These are phyloP conservation scores for Cubamyces lactineus DNA, from an alignment of 768 basidiomycete genomes.

Conservation along the genomic window DNA sequence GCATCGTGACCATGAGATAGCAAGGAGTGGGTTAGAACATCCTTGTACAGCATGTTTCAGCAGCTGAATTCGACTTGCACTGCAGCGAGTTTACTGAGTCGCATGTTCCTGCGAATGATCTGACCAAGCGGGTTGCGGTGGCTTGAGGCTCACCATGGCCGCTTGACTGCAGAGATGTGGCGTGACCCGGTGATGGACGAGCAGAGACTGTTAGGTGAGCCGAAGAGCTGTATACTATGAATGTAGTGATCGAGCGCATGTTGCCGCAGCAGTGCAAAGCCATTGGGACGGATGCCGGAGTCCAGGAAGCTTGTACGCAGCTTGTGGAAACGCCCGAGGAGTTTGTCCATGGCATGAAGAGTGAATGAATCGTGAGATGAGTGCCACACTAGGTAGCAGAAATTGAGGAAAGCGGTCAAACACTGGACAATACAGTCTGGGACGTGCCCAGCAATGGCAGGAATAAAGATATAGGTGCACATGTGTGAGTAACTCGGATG, in stretches of 20 bases:
- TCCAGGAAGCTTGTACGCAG: conserved; percentile 18
- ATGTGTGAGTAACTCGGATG: conserved; percentile 1
- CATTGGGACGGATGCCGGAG: conserved; percentile 16
- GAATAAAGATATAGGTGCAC: conserved; percentile 24
- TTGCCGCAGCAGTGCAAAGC: conserved; percentile 30
- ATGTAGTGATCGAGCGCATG: conserved; percentile 34
- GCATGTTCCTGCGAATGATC: conserved; percentile 27
- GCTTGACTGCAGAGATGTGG: conserved; percentile 29
- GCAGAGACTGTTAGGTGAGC: conserved; percentile 29
- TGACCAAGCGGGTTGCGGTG: conserved; percentile 24
- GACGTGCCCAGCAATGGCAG: conserved; percentile 12
- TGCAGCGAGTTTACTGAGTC: conserved; percentile 16
- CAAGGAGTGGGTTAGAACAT: not conserved
- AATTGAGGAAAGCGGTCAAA: conserved; percentile 24
- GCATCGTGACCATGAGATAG: not conserved
- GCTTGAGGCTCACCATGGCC: conserved; percentile 29
- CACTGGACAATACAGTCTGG: conserved; percentile 18
- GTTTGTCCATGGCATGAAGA: conserved; percentile 10
- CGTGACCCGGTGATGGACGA: conserved; percentile 21
- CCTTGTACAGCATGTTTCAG: conserved; percentile 9
- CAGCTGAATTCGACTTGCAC: conserved; percentile 10
- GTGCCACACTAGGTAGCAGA: conserved; percentile 24
- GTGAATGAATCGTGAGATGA: not conserved
- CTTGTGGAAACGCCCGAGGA: conserved; percentile 18
- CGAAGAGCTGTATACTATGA: conserved; percentile 28